Percentiles rank a stretch among this genome's conserved stretches.
Evolutionary conservation across 441 rosid genomes (phyloP).

Genomic region (Aquilaria agallochum): DNA sequence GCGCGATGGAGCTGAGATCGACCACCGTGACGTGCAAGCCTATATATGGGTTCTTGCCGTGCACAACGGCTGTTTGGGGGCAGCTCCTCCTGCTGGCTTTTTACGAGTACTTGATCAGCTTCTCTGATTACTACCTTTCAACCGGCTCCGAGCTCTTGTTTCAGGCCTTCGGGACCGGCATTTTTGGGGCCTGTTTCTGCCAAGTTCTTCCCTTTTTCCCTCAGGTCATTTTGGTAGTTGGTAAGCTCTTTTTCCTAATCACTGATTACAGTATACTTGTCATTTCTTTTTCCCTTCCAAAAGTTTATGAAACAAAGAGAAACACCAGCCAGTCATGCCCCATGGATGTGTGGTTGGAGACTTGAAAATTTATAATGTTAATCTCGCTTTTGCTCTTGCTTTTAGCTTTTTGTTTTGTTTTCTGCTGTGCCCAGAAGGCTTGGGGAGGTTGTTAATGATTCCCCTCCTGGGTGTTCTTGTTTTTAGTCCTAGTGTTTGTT

Average conservation of each 20-base stretch:
- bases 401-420: too few species aligned
- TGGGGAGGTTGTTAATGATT: too few species aligned
- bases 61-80: constrained; percentile 47
- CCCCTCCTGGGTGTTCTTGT: too few species aligned
- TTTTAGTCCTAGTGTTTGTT: too few species aligned
- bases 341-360: too few species aligned
- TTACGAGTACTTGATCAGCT: constrained; percentile 37
- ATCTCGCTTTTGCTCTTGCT: too few species aligned
- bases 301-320: too few species aligned
- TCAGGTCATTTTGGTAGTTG: constrained; percentile 33
- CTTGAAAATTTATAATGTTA: too few species aligned
- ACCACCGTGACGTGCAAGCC: constrained; percentile 34
- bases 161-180: constrained; percentile 44
- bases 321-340: too few species aligned
- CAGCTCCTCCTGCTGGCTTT: constrained; percentile 38
- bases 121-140: constrained; percentile 22
- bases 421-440: too few species aligned
- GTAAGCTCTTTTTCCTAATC: constrained; percentile 15
- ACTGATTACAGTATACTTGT: too few species aligned
- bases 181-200: constrained; percentile 45
- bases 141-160: constrained; percentile 47
- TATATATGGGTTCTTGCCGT: constrained; percentile 47
- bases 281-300: too few species aligned
- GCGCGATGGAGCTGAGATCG: neutral
- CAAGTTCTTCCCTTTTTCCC: constrained; percentile 41